Conservation (phyloP, 345 rosid species). For the Eucalyptus brandiana region DNA sequence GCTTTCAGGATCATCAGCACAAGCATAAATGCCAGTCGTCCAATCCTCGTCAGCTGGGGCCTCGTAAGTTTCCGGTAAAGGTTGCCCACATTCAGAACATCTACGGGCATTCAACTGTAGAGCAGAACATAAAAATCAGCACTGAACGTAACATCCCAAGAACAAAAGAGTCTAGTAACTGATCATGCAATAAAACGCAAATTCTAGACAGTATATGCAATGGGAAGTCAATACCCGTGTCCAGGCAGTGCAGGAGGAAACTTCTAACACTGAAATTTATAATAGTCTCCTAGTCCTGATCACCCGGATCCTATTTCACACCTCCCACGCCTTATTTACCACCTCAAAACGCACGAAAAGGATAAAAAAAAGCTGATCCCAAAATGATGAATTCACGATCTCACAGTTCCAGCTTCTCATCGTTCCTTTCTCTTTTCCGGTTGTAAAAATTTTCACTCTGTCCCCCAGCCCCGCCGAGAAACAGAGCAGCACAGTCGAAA, state of each 20-base stretch:
- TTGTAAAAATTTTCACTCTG: neutral
- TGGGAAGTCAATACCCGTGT: neutral
- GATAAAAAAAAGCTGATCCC: neutral
- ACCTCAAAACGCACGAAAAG: neutral
- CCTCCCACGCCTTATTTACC: neutral
- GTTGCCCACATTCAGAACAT: conserved; percentile 79
- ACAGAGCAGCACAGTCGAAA: neutral
- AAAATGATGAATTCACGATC: neutral
- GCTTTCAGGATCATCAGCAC: conserved; percentile 60
- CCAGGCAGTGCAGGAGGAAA: neutral
- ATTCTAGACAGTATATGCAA: neutral
- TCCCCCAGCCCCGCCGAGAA: neutral
- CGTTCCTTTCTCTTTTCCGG: neutral
- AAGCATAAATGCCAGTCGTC: conserved; percentile 74
- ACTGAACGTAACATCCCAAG: neutral
- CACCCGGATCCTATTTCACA: neutral
- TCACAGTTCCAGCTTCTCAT: neutral
- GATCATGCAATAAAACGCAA: neutral
- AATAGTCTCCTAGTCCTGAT: neutral
- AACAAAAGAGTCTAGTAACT: neutral
- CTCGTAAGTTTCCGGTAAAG: conserved; percentile 66
- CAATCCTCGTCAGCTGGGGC: conserved; percentile 94
- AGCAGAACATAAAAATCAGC: neutral
- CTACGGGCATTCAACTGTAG: conserved; percentile 38
- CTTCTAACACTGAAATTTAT: neutral